A percentile compares a stretch with the other conserved stretches of the same genome.
Evolutionary conservation across 306 rosid genomes (phyloP).

Genomic region (Pueraria montana): DNA sequence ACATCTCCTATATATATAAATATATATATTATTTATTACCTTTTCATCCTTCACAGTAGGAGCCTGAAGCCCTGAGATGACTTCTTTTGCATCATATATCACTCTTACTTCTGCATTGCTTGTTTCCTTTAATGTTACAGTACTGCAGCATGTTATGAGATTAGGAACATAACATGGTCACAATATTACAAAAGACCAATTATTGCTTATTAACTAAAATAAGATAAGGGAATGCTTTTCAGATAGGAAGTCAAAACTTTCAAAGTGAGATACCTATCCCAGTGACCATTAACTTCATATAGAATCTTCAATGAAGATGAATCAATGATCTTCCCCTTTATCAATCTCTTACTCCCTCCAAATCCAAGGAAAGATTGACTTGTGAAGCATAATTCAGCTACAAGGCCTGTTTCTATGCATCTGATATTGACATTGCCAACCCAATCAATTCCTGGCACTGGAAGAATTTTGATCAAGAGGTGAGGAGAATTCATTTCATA

Average conservation of each 20-base stretch:
- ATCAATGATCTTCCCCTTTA: slow-evolving; percentile 69
- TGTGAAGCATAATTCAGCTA: slow-evolving; percentile 60
- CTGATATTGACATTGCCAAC: slow-evolving; percentile 60
- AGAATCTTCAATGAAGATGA: slow-evolving; percentile 57
- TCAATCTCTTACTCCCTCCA: slow-evolving; percentile 56
- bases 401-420: slow-evolving; percentile 65
- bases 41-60: slow-evolving; percentile 57
- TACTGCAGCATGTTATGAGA: slow-evolving; percentile 56
- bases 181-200: background rate
- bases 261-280: slow-evolving; percentile 68
- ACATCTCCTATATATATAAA: too few species aligned
- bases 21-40: slow-evolving; percentile 46
- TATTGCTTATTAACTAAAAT: background rate
- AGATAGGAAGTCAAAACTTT: background rate
- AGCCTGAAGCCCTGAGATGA: slow-evolving; percentile 62
- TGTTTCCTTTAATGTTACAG: slow-evolving; percentile 58
- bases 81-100: slow-evolving; percentile 68
- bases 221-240: background rate
- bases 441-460: slow-evolving; percentile 65
- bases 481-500: slow-evolving; percentile 68
- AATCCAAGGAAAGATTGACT: slow-evolving; percentile 60
- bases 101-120: slow-evolving; percentile 53
- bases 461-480: slow-evolving; percentile 63
- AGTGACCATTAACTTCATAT: slow-evolving; percentile 70
- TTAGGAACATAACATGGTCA: slow-evolving; percentile 22